These are phyloP conservation scores for Colletotrichum abscissum DNA, from an alignment of 2,329 filamentous ascomycete genomes.

Conservation along the genomic window DNA sequence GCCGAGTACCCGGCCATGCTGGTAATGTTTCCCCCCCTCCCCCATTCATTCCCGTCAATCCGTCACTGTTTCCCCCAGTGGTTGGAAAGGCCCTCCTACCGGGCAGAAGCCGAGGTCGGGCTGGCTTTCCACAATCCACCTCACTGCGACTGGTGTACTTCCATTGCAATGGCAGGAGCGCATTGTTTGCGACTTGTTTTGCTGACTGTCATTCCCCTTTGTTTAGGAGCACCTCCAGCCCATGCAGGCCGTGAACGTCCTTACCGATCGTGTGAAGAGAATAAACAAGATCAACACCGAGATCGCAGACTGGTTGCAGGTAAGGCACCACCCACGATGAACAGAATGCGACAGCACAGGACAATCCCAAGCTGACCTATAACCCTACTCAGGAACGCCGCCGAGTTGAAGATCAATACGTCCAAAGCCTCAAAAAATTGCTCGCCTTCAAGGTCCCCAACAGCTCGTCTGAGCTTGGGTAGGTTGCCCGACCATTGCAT, in stretches of 20 bases:
- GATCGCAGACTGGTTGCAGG: slow-evolving; percentile 97
- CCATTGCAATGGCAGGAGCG: slow-evolving; percentile 4
- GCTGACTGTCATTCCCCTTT: slow-evolving; percentile 33
- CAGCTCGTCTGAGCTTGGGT: slow-evolving; percentile 87
- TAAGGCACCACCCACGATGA: slow-evolving; percentile 54
- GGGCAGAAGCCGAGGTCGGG: not conserved
- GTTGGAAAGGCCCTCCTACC: not conserved
- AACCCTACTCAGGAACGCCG: slow-evolving; percentile 79
- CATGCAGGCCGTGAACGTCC: slow-evolving; percentile 80
- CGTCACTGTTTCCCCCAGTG: not conserved
- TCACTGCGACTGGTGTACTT: not conserved
- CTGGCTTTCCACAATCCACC: not conserved
- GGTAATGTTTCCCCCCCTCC: slow-evolving; percentile 62
- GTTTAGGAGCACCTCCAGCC: slow-evolving; percentile 84
- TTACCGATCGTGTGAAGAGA: slow-evolving; percentile 88
- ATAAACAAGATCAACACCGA: slow-evolving; percentile 88
- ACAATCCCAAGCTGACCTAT: slow-evolving; percentile 26
- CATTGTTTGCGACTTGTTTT: slow-evolving; percentile 30
- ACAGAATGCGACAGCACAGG: not conserved
- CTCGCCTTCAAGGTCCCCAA: slow-evolving; percentile 80
- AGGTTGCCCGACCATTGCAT: slow-evolving; percentile 49
- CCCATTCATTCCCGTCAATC: not conserved
- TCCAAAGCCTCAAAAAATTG: slow-evolving; percentile 83
- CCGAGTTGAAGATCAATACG: slow-evolving; percentile 91
- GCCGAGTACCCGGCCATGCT: slow-evolving; percentile 94